These are phyloP conservation scores for Penicillium paneum DNA, from an alignment of 2,329 filamentous ascomycete genomes.

Conservation along the genomic window DNA sequence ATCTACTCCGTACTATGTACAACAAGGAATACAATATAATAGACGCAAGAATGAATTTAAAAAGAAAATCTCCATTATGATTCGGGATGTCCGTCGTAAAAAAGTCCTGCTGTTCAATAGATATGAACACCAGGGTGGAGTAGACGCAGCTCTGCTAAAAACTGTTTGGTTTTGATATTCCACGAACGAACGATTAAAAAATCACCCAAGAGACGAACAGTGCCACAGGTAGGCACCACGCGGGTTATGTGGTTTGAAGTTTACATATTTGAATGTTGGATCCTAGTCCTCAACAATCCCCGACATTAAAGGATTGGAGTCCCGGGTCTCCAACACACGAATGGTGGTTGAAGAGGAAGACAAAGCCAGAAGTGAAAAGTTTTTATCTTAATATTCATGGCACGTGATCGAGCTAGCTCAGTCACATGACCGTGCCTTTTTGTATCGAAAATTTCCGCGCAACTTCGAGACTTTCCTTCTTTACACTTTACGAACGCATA, in stretches of 20 bases:
- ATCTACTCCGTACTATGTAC: too few species aligned
- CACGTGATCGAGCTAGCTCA: conserved; percentile 12
- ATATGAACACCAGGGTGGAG: conserved; percentile 47
- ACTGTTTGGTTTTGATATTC: conserved; percentile 48
- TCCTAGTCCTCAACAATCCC: conserved; percentile 3
- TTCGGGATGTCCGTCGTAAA: conserved; percentile 45
- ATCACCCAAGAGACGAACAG: conserved; percentile 40
- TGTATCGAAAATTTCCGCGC: conserved; percentile 16
- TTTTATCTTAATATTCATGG: neutral
- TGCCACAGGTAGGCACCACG: conserved; percentile 25
- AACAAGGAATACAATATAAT: neutral
- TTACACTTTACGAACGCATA: conserved; percentile 49
- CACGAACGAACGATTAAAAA: conserved; percentile 44
- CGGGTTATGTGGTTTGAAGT: conserved; percentile 25
- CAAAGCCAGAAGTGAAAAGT: conserved; percentile 2
- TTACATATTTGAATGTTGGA: neutral
- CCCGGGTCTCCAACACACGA: neutral
- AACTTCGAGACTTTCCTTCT: conserved; percentile 23
- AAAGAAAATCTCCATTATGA: neutral
- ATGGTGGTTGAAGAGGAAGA: neutral
- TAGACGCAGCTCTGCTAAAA: conserved; percentile 51
- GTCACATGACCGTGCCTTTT: conserved; percentile 12
- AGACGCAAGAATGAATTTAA: neutral
- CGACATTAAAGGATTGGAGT: conserved; percentile 8
- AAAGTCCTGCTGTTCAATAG: conserved; percentile 45